These are phyloP conservation scores for Akanthomyces lecanii DNA, from an alignment of 2,329 filamentous ascomycete genomes.

Conservation along the genomic window DNA sequence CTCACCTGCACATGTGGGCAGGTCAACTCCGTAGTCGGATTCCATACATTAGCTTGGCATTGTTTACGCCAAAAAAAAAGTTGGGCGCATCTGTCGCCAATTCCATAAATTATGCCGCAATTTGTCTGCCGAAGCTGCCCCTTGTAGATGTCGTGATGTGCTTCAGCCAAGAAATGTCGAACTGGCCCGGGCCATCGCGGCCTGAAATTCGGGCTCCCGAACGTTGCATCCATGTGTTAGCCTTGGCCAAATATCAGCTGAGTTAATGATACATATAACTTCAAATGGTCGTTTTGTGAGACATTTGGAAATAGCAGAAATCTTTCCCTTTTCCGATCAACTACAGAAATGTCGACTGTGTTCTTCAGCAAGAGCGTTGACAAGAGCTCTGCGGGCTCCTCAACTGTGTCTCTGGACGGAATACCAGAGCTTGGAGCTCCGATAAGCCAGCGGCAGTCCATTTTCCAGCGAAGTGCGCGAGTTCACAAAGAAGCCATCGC, in stretches of 20 bases:
- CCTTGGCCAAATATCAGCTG: neutral
- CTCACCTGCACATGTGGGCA: neutral
- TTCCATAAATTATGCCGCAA: too few species aligned
- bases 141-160: conserved; percentile 2
- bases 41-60: neutral
- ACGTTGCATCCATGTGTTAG: neutral
- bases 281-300: neutral
- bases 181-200: neutral
- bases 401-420: conserved; percentile 16
- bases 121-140: neutral
- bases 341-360: conserved; percentile 18
- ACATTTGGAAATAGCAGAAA: neutral
- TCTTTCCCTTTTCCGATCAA: neutral
- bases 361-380: conserved; percentile 10
- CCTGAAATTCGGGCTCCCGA: neutral
- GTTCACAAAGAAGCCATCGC: conserved; percentile 33
- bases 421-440: conserved; percentile 29
- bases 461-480: conserved; percentile 27
- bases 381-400: conserved; percentile 14
- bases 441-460: conserved; percentile 28
- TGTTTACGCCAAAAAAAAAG: neutral
- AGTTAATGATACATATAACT: neutral
- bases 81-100: neutral
- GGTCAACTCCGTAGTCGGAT: neutral
- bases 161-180: conserved; percentile 12